phyloP scores from a whole-genome alignment of 345 rosid genomes.

The Rhodamnia argentea region DNA sequence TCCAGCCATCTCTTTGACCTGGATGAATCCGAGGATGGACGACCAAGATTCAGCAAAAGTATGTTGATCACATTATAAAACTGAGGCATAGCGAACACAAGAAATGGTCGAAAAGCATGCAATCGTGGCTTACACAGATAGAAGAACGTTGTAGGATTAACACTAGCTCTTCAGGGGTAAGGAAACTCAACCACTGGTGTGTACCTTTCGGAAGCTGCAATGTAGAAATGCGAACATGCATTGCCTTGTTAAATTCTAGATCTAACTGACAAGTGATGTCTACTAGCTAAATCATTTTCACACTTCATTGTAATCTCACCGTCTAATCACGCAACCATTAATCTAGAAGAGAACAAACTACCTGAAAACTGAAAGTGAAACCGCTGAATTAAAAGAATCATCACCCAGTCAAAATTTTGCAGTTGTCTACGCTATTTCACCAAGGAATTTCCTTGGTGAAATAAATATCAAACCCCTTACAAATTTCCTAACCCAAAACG shows the following conservation, averaged over 20 bases:
- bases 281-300: background rate
- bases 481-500: background rate
- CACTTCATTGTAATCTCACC: background rate
- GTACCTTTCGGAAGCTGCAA: slow-evolving; percentile 91
- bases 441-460: background rate
- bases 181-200: slow-evolving; percentile 91
- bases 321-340: background rate
- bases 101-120: background rate
- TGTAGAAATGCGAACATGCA: background rate
- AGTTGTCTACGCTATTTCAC: background rate
- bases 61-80: background rate
- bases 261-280: background rate
- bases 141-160: slow-evolving; percentile 64
- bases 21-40: background rate
- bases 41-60: background rate
- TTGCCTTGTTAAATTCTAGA: background rate
- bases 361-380: background rate
- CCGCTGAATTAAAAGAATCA: background rate
- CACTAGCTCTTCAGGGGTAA: slow-evolving; percentile 82
- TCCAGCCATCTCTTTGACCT: slow-evolving; percentile 98
- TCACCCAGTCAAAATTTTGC: background rate
- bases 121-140: slow-evolving; percentile 44
- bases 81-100: background rate
- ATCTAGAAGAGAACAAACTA: background rate
- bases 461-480: background rate